A percentile compares a stretch with the other conserved stretches of the same genome.
Conservation (phyloP, 371 early-diverging fungal species). For the Gilbertella persicaria region DNA sequence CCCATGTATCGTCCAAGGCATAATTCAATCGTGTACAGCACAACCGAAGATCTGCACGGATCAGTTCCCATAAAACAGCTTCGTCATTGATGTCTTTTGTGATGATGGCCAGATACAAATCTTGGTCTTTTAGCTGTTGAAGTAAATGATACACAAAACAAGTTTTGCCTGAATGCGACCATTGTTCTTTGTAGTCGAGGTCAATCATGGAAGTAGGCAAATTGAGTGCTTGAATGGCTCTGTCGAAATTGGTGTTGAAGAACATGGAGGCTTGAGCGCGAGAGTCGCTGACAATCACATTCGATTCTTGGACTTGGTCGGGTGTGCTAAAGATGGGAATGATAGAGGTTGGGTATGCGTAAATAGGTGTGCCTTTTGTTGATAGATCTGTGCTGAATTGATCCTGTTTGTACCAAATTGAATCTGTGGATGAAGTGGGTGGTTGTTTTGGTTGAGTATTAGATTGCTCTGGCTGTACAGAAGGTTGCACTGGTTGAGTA, state of each 20-base stretch:
- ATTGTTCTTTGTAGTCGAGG: background rate
- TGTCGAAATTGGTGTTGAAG: conserved; percentile 1
- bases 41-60: background rate
- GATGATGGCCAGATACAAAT: conserved; percentile 1
- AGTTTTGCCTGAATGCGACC: conserved; percentile 11
- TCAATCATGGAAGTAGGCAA: background rate
- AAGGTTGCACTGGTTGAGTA: background rate
- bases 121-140: background rate
- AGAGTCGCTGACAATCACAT: background rate
- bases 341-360: conserved; percentile 1
- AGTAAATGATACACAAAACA: conserved; percentile 8
- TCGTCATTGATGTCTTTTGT: conserved; percentile 11
- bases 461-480: background rate
- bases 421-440: background rate
- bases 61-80: background rate
- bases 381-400: background rate
- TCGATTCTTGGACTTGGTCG: conserved; percentile 1
- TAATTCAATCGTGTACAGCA: conserved; percentile 13
- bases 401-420: background rate
- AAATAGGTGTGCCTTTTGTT: background rate
- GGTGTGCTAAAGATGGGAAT: conserved; percentile 14
- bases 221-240: conserved; percentile 4
- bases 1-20: conserved; percentile 2
- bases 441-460: background rate
- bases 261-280: background rate